Evolutionary conservation across 129 eudicot genomes (phyloP).

Genomic region (Artemisia annua): DNA sequence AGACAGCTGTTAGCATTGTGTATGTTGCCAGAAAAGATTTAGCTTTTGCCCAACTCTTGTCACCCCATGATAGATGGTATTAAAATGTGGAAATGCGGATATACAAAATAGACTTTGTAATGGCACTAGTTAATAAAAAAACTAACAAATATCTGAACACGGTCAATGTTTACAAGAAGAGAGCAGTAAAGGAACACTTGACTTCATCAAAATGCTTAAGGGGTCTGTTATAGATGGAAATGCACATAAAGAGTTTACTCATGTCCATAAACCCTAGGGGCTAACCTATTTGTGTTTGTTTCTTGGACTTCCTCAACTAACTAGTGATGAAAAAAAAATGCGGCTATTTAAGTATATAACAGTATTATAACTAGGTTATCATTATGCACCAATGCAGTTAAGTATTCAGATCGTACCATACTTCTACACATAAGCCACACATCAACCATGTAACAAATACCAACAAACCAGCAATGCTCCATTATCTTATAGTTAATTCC

Average conservation of each 20-base stretch:
- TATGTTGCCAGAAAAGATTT: constrained; percentile 8
- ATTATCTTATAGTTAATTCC: neutral
- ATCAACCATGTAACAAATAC: neutral
- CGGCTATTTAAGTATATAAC: neutral
- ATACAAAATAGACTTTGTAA: too few species aligned
- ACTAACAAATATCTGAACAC: too few species aligned
- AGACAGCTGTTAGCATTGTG: neutral
- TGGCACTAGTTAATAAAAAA: too few species aligned
- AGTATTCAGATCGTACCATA: too few species aligned
- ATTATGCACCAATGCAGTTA: neutral
- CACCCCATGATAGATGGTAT: neutral
- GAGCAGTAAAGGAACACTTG: too few species aligned
- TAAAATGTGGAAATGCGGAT: too few species aligned
- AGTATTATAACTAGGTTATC: neutral
- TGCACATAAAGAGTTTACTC: too few species aligned
- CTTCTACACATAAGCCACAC: constrained; percentile 12
- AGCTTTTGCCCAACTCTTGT: neutral
- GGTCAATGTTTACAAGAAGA: too few species aligned
- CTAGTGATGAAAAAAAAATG: neutral
- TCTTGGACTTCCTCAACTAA: neutral
- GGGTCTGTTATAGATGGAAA: too few species aligned
- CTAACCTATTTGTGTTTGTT: too few species aligned
- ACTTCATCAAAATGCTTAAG: too few species aligned
- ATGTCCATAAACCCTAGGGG: too few species aligned
- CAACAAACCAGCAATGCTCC: neutral